These are phyloP conservation scores for Grigorovia yakushimaensis DNA, from an alignment of 805 yeast genomes.

Conservation along the genomic window DNA sequence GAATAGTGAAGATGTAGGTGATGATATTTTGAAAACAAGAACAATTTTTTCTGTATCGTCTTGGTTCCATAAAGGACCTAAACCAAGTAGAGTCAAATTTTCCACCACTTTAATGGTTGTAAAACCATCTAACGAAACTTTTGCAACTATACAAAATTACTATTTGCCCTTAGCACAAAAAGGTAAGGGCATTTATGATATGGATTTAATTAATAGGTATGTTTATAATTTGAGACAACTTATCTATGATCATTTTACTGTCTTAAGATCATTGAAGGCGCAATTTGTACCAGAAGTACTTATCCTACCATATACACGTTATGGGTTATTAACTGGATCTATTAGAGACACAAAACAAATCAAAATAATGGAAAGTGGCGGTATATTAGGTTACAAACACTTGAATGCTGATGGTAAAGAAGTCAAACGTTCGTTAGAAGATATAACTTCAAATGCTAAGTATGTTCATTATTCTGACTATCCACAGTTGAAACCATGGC, in stretches of 20 bases:
- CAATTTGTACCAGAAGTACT: constrained; percentile 19
- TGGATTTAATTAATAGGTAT: constrained; percentile 25
- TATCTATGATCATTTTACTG: constrained; percentile 21
- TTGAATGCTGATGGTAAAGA: constrained; percentile 13
- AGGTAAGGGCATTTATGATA: constrained; percentile 18
- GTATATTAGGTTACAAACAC: constrained; percentile 22
- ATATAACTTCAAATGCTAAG: constrained; percentile 29
- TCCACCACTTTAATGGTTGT: constrained; percentile 50
- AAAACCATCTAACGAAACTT: constrained; percentile 34
- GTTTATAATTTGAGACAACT: constrained; percentile 20
- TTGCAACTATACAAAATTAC: constrained; percentile 13
- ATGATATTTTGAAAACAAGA: constrained; percentile 21
- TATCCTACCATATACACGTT: constrained; percentile 25
- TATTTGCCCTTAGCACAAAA: constrained; percentile 16
- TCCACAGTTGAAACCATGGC: constrained; percentile 64
- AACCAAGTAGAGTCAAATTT: constrained; percentile 24
- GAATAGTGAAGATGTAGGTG: constrained; percentile 20
- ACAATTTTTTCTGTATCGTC: constrained; percentile 15
- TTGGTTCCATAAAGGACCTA: constrained; percentile 8
- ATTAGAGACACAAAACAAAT: constrained; percentile 17
- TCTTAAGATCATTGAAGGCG: constrained; percentile 20
- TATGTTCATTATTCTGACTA: constrained; percentile 56
- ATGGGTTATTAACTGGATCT: constrained; percentile 25
- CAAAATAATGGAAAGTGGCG: constrained; percentile 16
- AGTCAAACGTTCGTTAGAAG: constrained; percentile 10